phyloP scores from a whole-genome alignment of 1,139 yeast genomes.

The Meyerozyma guilliermondii region DNA sequence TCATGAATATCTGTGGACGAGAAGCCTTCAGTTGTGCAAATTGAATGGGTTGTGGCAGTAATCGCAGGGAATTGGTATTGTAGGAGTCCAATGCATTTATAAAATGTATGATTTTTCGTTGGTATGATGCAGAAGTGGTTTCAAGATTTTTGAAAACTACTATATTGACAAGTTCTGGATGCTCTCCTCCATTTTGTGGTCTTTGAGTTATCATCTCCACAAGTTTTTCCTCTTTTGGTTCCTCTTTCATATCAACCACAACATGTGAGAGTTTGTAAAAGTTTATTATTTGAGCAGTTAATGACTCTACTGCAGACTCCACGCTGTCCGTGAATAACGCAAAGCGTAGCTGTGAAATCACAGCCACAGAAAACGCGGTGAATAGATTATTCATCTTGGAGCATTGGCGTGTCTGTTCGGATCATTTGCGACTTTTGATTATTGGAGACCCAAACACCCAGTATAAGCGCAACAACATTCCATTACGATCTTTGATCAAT shows the following conservation, averaged over 20 bases:
- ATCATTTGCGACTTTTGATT: no score
- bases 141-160: constrained; percentile 15
- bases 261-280: background rate
- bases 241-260: background rate
- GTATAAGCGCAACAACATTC: no score
- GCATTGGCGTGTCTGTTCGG: background rate
- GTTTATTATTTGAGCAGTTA: background rate
- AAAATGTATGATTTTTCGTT: constrained; percentile 21
- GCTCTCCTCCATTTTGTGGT: background rate
- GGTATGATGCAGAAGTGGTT: constrained; percentile 13
- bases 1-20: constrained; percentile 20
- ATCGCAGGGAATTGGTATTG: constrained; percentile 19
- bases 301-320: background rate
- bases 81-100: constrained; percentile 28
- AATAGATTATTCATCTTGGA: constrained; percentile 19
- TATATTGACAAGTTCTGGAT: background rate
- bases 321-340: background rate
- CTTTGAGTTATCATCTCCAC: constrained; percentile 1
- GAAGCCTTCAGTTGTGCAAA: constrained; percentile 12
- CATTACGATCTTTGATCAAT: no score
- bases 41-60: constrained; percentile 5
- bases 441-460: background rate
- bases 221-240: constrained; percentile 3
- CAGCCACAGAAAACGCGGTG: constrained; percentile 8
- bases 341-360: constrained; percentile 6